Percentiles rank a stretch among this genome's conserved stretches.
These are phyloP conservation scores for Exserohilum turcica DNA, from an alignment of 2,329 filamentous ascomycete species.

Conservation along the genomic window DNA sequence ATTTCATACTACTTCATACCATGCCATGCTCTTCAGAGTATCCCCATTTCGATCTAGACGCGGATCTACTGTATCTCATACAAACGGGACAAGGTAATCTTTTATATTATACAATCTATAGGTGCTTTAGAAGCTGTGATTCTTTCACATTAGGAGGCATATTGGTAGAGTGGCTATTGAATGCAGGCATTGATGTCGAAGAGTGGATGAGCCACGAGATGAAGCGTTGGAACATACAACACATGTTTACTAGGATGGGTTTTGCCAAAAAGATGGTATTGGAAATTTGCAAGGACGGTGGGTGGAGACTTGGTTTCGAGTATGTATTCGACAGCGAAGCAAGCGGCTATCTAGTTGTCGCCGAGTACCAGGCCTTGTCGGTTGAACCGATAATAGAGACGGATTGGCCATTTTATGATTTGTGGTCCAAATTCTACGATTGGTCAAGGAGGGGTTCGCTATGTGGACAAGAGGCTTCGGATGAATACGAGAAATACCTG, in stretches of 20 bases:
- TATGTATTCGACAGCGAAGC: slow-evolving; percentile 1
- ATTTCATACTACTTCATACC: accelerated
- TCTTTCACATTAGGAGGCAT: neutral
- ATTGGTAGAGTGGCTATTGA: neutral
- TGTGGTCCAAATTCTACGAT: no score
- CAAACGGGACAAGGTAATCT: neutral
- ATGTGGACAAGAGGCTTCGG: no score
- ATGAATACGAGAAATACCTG: neutral
- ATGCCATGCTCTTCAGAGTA: no score
- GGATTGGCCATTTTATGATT: neutral
- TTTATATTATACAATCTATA: neutral
- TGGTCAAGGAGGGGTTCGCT: no score
- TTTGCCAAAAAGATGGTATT: neutral
- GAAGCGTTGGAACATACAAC: no score
- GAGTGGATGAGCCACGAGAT: neutral
- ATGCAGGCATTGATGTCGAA: slow-evolving; percentile 1
- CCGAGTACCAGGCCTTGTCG: slow-evolving; percentile 4
- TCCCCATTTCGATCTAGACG: neutral
- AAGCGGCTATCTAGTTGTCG: slow-evolving; percentile 8
- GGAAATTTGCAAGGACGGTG: neutral
- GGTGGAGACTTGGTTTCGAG: slow-evolving; percentile 9
- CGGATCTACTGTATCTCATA: neutral
- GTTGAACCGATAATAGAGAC: neutral
- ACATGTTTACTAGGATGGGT: no score
- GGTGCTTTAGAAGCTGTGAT: neutral